A percentile compares a stretch with the other conserved stretches of the same genome.
phyloP scores from a whole-genome alignment of 305 asterid genomes.

The Plantago rigida region DNA sequence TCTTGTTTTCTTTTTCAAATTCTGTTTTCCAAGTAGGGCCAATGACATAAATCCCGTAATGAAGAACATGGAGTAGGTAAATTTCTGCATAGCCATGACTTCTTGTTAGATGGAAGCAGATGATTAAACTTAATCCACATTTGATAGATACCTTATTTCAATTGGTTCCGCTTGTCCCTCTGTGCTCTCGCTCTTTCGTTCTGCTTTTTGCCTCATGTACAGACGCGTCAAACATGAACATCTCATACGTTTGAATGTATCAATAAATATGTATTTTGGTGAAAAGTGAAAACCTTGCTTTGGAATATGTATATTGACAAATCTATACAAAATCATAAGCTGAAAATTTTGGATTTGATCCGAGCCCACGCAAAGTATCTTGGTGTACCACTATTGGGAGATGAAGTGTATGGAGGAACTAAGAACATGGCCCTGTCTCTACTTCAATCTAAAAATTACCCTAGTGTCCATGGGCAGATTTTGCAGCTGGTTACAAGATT shows the following conservation, averaged over 20 bases:
- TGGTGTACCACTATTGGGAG: conserved; percentile 83
- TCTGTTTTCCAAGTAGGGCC: not conserved
- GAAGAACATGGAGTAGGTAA: not conserved
- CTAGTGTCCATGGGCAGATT: conserved; percentile 40
- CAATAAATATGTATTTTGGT: no score
- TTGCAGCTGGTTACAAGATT: conserved; percentile 40
- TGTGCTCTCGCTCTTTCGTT: no score
- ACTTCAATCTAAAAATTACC: conserved; percentile 56
- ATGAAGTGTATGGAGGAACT: conserved; percentile 87
- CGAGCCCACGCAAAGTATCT: conserved; percentile 93
- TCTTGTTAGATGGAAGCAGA: not conserved
- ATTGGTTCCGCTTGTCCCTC: no score
- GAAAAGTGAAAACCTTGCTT: not conserved
- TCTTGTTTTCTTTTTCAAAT: conserved; percentile 8
- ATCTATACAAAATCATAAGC: not conserved
- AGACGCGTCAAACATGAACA: no score
- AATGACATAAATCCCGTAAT: not conserved
- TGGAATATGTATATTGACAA: not conserved
- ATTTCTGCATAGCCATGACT: not conserved
- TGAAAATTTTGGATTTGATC: conserved; percentile 38
- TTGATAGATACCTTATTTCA: no score
- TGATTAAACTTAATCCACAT: not conserved
- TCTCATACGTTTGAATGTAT: no score
- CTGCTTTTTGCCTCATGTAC: no score
- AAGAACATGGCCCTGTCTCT: conserved; percentile 66